Base-by-base conservation (phyloP, 1,284 basidiomycete genomes). In the Lignosus rhinocerotis region DNA sequence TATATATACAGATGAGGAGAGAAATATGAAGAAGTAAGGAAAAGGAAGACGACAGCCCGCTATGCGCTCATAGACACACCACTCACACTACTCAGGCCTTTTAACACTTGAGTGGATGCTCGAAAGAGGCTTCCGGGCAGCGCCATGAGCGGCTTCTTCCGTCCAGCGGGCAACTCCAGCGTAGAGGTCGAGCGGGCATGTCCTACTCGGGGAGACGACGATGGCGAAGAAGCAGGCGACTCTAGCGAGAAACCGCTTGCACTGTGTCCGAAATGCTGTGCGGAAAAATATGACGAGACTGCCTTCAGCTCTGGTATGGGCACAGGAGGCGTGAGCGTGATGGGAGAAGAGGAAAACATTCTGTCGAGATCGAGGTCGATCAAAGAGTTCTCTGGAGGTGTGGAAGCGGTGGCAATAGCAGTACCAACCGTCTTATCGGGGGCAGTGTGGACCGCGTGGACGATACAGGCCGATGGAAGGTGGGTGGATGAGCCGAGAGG, bases 31-130 rank as follows among this genome's bases (percentile, higher is more conserved):
- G 16, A 1, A 10, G 46, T 14, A 19, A 33, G 16, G 19, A 36
- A 39, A 16, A 30, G 32, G 19, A 36, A 39, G 11, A 30, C 21
- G 19, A 33, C 33, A 25, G 25, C 4, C 25, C 25, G 19, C 38
- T 53, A 64, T 25, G 53, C 42, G 21, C 51, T 56, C 56, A 62
- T 58, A 4, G 63, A 51, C 52, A 58, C 34, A 14, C 62, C 62
- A 16, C 51, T 41, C 38, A 61, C 58, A 3, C 60, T 53, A 31
- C 63, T 52, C 16, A 70, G 57, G 32, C 77, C 76, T 58, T 72
- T 79, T 52, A 85, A 69, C 51, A 85, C 63, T n/a, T 78, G 77
- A 56, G 82, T 78, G 16, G 69, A 65, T 2, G 65, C 67, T 44
- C 67, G 67, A 52, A 70, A 50, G 32, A 71, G 34, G 49, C 53